Conservation (phyloP, 352 stramenopile species). For the Aphanomyces invadans region DNA sequence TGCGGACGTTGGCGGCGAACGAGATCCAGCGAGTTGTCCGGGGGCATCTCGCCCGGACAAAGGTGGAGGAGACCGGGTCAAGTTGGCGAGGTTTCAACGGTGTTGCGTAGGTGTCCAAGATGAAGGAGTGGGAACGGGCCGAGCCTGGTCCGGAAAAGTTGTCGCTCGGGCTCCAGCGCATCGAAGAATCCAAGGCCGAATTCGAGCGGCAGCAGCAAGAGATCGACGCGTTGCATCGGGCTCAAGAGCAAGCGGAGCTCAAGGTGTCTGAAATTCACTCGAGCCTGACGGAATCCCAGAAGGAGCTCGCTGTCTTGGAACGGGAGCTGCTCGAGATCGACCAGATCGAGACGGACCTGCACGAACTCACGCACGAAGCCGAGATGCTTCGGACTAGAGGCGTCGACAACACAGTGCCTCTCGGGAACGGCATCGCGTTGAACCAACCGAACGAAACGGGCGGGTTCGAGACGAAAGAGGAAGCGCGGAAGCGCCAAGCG, state of each 20-base stretch:
- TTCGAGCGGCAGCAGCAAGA: slow-evolving; percentile 90
- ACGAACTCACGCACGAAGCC: slow-evolving; percentile 87
- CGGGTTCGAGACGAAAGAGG: slow-evolving; percentile 41
- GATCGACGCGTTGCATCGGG: slow-evolving; percentile 86
- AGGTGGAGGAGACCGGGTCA: no score
- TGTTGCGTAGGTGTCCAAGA: slow-evolving; percentile 28
- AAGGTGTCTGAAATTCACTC: slow-evolving; percentile 86
- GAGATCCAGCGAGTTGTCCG: slow-evolving; percentile 89
- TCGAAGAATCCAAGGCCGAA: slow-evolving; percentile 89
- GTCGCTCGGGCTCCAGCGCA: slow-evolving; percentile 82
- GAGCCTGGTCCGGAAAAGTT: slow-evolving; percentile 84
- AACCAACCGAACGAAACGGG: slow-evolving; percentile 23
- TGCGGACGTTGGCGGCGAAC: slow-evolving; percentile 64
- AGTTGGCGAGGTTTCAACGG: no score
- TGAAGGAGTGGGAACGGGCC: slow-evolving; percentile 82
- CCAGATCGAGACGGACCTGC: slow-evolving; percentile 84
- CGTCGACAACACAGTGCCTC: slow-evolving; percentile 35
- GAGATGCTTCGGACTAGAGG: slow-evolving; percentile 68
- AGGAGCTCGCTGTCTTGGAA: slow-evolving; percentile 86
- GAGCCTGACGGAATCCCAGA: slow-evolving; percentile 86
- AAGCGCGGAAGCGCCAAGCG: slow-evolving; percentile 45
- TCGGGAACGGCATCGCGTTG: slow-evolving; percentile 18
- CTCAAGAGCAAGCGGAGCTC: slow-evolving; percentile 82
- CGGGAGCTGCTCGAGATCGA: slow-evolving; percentile 89
- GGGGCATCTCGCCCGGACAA: slow-evolving; percentile 64